Evolutionary conservation across 2,329 filamentous ascomycete genomes (phyloP), one percentile per base, ranked within the genome.

Genomic region (Diaporthe vexans): DNA sequence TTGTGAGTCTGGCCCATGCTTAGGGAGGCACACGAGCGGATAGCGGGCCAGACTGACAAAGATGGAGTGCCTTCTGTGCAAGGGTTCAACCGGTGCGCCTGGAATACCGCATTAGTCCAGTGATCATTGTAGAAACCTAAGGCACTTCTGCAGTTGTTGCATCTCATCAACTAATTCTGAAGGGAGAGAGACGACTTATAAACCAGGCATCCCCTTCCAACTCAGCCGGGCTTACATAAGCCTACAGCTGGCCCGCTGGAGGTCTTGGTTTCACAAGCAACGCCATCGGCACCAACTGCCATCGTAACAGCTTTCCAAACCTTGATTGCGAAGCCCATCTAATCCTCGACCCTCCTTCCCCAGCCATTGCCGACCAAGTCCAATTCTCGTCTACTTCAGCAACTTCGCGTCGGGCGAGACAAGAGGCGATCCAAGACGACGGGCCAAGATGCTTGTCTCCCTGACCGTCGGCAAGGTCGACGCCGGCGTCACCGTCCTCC

Each of bases 401-500:
- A 59, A n/a, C 26, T 52, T 40, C 33, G 33, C 10, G 26, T 19
- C 54, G n/a, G 57, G 24, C 57, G 35, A 43, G 35, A 43, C 37
- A 51, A 54, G 10, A 43, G 56, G 69, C 69, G 69, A 72, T 43
- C 58, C 69, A 72, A 63, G 46, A 61, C 57, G 72, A 58, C 51
- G 65, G 72, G 73, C 72, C 79, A 89, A 83, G 68, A 98, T 99
- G 97, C 90, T 98, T 81, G 94, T 99, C 85, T 98, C 97, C 78
- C 90, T 99, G 82, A 98, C 96, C 68, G 97, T 99, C 85, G 97
- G 97, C 88, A 99, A 99, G 88, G 97, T 99, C 85, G 97, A 99
- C 85, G 97, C 97, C 81, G 97, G 97, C 85, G 96, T 99, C 82
- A 97, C 97, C 67, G 97, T 99, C 76, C 92, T 99, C 72, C 88